Percentiles rank a stretch among this genome's conserved stretches.
phyloP scores from a whole-genome alignment of 2,329 filamentous ascomycete species.

The Huntiella bhutanensis region DNA sequence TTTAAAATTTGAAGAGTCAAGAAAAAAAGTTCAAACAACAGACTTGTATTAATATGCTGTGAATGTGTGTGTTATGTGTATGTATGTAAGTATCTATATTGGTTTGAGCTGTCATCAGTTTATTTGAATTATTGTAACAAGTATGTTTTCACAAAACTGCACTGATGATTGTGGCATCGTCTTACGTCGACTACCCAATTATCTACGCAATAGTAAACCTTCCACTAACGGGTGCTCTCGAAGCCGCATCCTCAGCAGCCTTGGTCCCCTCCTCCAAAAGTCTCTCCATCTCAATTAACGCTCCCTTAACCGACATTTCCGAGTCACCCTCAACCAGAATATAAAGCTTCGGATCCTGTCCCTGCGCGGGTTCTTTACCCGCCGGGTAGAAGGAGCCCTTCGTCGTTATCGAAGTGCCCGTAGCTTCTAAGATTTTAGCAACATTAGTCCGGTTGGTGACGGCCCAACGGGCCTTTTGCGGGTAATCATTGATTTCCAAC shows the following conservation, averaged over 20 bases:
- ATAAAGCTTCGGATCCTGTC: conserved; percentile 80
- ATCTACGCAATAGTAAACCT: conserved; percentile 67
- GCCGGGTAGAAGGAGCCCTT: conserved; percentile 79
- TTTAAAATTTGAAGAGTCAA: conserved; percentile 10
- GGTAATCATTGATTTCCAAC: conserved; percentile 97
- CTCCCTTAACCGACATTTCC: conserved; percentile 74
- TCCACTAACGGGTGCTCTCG: conserved; percentile 56
- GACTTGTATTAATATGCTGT: background rate
- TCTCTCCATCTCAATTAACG: conserved; percentile 76
- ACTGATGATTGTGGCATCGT: background rate
- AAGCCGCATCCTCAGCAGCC: conserved; percentile 73
- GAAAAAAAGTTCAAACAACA: conserved; percentile 12
- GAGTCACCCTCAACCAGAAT: conserved; percentile 96
- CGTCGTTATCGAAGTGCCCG: conserved; percentile 88
- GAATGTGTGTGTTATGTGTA: no score
- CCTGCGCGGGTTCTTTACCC: conserved; percentile 60
- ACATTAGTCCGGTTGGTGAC: conserved; percentile 98
- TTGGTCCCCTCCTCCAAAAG: conserved; percentile 79
- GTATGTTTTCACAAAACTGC: background rate
- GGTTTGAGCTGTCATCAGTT: background rate
- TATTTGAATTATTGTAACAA: background rate
- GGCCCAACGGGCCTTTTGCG: conserved; percentile 94
- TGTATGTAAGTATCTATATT: background rate
- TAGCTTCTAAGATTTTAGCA: conserved; percentile 88
- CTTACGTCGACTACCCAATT: background rate